Base-by-base conservation (phyloP, 352 stramenopile species). In the Pythium phragmiticola region DNA sequence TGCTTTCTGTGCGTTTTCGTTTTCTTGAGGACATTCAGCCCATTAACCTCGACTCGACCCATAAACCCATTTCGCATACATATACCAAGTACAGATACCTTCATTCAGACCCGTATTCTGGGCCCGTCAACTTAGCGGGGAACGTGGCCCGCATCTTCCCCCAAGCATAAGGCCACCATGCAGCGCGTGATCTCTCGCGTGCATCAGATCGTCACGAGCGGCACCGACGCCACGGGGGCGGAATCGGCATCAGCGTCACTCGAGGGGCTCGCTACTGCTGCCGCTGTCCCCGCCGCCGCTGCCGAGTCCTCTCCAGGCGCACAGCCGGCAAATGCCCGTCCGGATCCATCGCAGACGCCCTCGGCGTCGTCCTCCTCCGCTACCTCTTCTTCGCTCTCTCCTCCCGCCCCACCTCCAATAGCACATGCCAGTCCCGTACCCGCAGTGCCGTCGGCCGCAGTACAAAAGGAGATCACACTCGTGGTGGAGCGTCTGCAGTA, bases 131-230 rank as follows among this genome's bases (percentile, higher is more conserved):
- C 39, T 46, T 46, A 46, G 39, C 14, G 39, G 11, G 39, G 39
- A 46, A 46, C 39, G 26, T 5, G 26, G 26, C 26, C 26, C 26
- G 26, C 26, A 30, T 30, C 26, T 30, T 30, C 26, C 26, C 26
- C 46, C 9, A 34, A n/a, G 0, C 2, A 60, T 39, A 36, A 28
- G 16, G 28, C 12, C 17, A 52, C 26, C 28, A 90, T 91, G 82
- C 82, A 91, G 67, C 76, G 78, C 28, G 71, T 89, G 45, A 82
- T 91, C 49, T 88, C 80, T 62, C 80, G 80, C 69, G 80, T 89
- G 63, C 80, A 89, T 65, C 75, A 77, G 57, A 88, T 88, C 65
- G 80, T 88, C 39, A 80, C 79, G 62, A 65, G 75, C 4, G 57
- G 72, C 26, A 50, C 54, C 45, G 57, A 52, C 19, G 51, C 21